phyloP scores from a whole-genome alignment of 768 basidiomycete species.

The Paxillus ammoniavirescens region DNA sequence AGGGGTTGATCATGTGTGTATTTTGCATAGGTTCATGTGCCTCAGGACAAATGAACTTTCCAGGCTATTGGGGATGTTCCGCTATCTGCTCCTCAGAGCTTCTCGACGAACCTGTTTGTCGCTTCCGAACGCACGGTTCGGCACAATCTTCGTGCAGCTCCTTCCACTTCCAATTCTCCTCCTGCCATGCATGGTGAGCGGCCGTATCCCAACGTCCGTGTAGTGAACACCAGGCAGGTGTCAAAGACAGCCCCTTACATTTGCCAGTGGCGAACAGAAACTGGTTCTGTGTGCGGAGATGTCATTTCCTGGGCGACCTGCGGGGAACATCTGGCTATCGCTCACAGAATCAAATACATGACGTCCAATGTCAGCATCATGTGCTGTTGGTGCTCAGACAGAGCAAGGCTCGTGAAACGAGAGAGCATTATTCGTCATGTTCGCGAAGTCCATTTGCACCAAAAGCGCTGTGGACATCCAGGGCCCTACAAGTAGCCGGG shows the following conservation, averaged over 20 bases:
- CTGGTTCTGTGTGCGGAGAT: neutral
- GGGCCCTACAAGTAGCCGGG: too few relatives aligned
- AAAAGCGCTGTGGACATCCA: neutral
- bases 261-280: neutral
- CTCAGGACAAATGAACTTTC: neutral
- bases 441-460: neutral
- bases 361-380: neutral
- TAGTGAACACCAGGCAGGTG: neutral
- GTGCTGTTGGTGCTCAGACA: neutral
- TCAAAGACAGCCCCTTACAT: neutral
- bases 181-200: neutral
- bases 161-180: neutral
- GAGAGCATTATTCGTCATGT: neutral
- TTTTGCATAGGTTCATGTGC: neutral
- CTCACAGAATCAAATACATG: neutral
- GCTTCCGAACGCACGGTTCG: neutral
- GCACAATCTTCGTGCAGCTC: neutral
- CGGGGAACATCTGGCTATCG: neutral
- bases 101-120: neutral
- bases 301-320: neutral
- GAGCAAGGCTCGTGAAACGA: neutral
- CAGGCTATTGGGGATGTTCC: neutral
- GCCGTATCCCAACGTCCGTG: too few relatives aligned
- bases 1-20: neutral
- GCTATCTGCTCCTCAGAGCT: neutral